These are phyloP conservation scores for Maudiozyma barnettii DNA, from an alignment of 805 yeast genomes.

Conservation along the genomic window DNA sequence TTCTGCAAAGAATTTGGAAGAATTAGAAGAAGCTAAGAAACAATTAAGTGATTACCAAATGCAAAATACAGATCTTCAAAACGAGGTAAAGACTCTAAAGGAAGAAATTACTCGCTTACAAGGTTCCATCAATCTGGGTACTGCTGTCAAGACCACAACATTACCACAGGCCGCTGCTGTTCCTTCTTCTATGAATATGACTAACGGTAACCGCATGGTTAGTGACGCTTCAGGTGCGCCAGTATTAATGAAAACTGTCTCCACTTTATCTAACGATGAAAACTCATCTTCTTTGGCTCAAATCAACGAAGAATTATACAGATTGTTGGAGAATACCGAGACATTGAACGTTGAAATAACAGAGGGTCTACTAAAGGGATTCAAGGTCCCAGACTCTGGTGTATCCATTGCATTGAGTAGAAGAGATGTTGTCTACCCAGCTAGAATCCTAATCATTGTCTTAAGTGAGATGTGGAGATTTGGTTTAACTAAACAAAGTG, in stretches of 20 bases:
- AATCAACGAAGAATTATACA: conserved; percentile 66
- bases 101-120: conserved; percentile 40
- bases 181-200: background rate
- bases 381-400: conserved; percentile 78
- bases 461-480: conserved; percentile 97
- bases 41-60: conserved; percentile 50
- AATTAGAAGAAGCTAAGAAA: conserved; percentile 50
- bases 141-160: conserved; percentile 17
- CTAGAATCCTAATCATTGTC: conserved; percentile 84
- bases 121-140: conserved; percentile 26
- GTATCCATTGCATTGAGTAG: conserved; percentile 74
- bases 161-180: conserved; percentile 26
- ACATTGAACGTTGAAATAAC: conserved; percentile 73
- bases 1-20: conserved; percentile 50
- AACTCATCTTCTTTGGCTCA: conserved; percentile 46
- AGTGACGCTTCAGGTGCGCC: conserved; percentile 21
- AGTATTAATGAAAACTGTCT: background rate
- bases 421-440: conserved; percentile 92
- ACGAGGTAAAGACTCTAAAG: conserved; percentile 41
- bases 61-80: conserved; percentile 56
- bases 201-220: background rate
- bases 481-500: conserved; percentile 87
- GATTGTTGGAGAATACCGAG: conserved; percentile 59
- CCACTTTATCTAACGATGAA: background rate
- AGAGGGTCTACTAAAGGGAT: conserved; percentile 73